A percentile compares a stretch with the other conserved stretches of the same genome.
Conservation (phyloP, 1,139 yeast species). For the Debaryomycetaceae sp. region DNA sequence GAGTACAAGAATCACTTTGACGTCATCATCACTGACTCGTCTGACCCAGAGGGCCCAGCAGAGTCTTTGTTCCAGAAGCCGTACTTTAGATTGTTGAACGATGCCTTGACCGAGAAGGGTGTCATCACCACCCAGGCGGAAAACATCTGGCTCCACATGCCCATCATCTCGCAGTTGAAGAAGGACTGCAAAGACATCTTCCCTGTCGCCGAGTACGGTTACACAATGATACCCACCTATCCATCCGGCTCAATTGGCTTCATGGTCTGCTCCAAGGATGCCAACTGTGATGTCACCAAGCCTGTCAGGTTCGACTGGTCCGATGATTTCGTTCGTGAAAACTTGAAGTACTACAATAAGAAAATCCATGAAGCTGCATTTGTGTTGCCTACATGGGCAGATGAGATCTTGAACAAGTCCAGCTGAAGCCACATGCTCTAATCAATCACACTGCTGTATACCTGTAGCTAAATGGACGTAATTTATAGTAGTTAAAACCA, state of each 20-base stretch:
- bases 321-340: slow-evolving; percentile 56
- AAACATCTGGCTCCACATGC: slow-evolving; percentile 84
- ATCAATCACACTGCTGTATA: background rate
- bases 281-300: slow-evolving; percentile 53
- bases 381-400: slow-evolving; percentile 86
- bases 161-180: slow-evolving; percentile 72
- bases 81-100: slow-evolving; percentile 73
- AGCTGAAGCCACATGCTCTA: background rate
- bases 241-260: slow-evolving; percentile 94
- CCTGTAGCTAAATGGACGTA: too few relatives aligned
- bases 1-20: slow-evolving; percentile 72
- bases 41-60: slow-evolving; percentile 98
- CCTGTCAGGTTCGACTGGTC: slow-evolving; percentile 66
- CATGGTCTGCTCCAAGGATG: slow-evolving; percentile 85
- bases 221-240: slow-evolving; percentile 87
- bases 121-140: slow-evolving; percentile 91
- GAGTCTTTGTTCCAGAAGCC: slow-evolving; percentile 83
- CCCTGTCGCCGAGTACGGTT: slow-evolving; percentile 86
- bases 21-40: slow-evolving; percentile 89
- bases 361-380: slow-evolving; percentile 81
- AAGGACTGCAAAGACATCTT: slow-evolving; percentile 72
- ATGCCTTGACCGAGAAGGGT: slow-evolving; percentile 82
- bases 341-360: slow-evolving; percentile 76
- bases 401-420: slow-evolving; percentile 28
- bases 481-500: too few relatives aligned